A percentile compares a stretch with the other conserved stretches of the same genome.
Evolutionary conservation across 2,329 filamentous ascomycete genomes (phyloP).

Genomic region (Calonectria pseudoturangicola): DNA sequence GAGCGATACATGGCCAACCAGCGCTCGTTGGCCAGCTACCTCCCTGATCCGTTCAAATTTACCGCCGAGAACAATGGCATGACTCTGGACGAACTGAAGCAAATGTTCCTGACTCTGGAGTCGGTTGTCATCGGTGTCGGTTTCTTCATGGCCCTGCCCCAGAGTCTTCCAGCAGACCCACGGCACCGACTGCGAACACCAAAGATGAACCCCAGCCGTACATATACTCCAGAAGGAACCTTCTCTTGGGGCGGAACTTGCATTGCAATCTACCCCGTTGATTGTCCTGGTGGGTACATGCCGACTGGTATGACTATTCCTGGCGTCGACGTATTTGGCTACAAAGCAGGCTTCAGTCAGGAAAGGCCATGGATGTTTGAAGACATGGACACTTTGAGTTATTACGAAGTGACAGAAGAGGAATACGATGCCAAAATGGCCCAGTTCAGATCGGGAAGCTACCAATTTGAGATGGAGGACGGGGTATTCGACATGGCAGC

Average conservation of each 20-base stretch:
- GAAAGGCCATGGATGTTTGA: conserved; percentile 61
- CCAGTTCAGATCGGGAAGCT: conserved; percentile 57
- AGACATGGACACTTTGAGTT: conserved; percentile 60
- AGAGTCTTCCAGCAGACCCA: conserved; percentile 56
- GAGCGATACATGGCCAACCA: conserved; percentile 76
- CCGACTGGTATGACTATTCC: conserved; percentile 58
- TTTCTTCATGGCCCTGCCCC: conserved; percentile 62
- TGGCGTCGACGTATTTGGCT: conserved; percentile 59
- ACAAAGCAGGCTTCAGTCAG: conserved; percentile 54
- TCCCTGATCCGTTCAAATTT: conserved; percentile 76
- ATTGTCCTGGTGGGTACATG: conserved; percentile 63
- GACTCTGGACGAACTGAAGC: conserved; percentile 55
- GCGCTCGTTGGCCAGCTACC: conserved; percentile 74
- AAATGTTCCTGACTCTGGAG: conserved; percentile 56
- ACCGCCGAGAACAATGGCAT: conserved; percentile 61
- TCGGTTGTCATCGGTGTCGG: conserved; percentile 56
- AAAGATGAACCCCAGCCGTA: conserved; percentile 60
- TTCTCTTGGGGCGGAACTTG: conserved; percentile 61
- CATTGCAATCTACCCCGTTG: conserved; percentile 61
- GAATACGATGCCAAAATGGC: conserved; percentile 56
- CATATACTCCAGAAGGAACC: conserved; percentile 60
- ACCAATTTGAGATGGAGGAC: conserved; percentile 57
- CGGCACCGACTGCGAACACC: conserved; percentile 57
- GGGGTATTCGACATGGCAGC: conserved; percentile 55
- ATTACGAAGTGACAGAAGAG: conserved; percentile 58